Percentiles rank a stretch among this genome's conserved stretches.
Evolutionary conservation across 257 asterid species (phyloP).

Genomic region (Solanum appendiculatum): DNA sequence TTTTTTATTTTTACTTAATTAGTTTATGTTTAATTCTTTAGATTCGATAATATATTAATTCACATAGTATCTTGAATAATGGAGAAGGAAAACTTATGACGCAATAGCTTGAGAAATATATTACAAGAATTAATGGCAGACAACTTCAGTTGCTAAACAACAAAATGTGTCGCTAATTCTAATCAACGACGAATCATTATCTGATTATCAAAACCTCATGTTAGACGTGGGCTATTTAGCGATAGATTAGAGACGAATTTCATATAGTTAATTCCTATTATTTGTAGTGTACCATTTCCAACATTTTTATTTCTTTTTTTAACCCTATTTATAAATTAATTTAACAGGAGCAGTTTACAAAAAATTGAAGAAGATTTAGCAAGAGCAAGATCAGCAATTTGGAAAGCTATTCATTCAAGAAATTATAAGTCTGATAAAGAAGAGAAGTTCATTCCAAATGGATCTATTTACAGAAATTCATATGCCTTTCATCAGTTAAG

Average conservation of each 20-base stretch:
- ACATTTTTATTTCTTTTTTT: neutral
- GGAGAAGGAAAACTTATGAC: too few species aligned
- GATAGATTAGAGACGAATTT: neutral
- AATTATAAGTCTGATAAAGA: neutral
- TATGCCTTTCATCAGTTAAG: conserved; percentile 17
- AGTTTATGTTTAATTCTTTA: neutral
- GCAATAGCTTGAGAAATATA: neutral
- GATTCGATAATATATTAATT: neutral
- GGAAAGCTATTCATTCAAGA: neutral
- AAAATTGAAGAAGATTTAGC: conserved; percentile 12
- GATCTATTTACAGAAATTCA: conserved; percentile 6
- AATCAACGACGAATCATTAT: too few species aligned
- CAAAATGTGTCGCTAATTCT: neutral
- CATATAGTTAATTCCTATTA: neutral
- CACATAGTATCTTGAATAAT: neutral
- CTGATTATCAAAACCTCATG: neutral
- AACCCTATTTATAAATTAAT: neutral
- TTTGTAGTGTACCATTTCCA: neutral
- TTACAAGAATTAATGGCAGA: neutral
- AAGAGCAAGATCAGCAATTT: conserved; percentile 9
- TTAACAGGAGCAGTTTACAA: neutral
- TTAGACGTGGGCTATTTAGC: neutral
- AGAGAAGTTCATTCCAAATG: conserved; percentile 7
- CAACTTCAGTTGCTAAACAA: neutral
- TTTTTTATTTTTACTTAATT: neutral